Evolutionary conservation across 768 basidiomycete genomes (phyloP), one percentile per base, ranked within the genome.

Genomic region (Serendipita sp.): DNA sequence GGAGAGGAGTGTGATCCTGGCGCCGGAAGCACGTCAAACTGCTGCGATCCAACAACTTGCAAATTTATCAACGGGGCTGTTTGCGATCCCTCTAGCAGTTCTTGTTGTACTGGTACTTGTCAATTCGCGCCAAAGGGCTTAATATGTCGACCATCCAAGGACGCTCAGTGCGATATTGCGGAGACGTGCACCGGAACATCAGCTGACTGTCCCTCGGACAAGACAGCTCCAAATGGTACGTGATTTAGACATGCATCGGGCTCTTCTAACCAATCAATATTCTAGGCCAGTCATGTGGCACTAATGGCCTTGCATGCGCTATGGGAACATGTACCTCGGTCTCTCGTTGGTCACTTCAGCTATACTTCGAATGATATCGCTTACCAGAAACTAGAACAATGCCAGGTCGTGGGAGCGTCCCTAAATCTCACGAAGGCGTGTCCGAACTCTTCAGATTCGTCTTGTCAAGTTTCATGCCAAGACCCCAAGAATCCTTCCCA

Each of bases 1-100:
- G 91, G 88, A 34, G 91, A 95, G 75, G 87, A 93, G 44, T 93
- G 91, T 71, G 91, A 95, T 73, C 90, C 91, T 0, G 87, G 87
- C 34, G 68, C 71, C 40, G 84, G 82, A 63, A 70, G 76, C 10
- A 75, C 76, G 46, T 83, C 83, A 3, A 73, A 79, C 1, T 93
- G 91, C 75, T 93, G 91, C 76, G 82, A 93, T 73, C 67, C 81
- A 2, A 68, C 75, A 23, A 86, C 84, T 8, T 91, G 88, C 77
- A 88, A 88, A 74, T 88, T 91, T 77, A 80, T 71, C 55, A 67
- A 73, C 29, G 82, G 81, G 34, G 85, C 91, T 2, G 79, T 84
- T 2, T 95, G 91, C 72, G 90, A 91, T 71, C 89, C 90, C 2
- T 72, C 76, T 40, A 88, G 83, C 72, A 83, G 83, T 63, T 72